A percentile compares a stretch with the other conserved stretches of the same genome.
These are phyloP conservation scores for Nymphaea colorata DNA, from an alignment of 164 flowering plant species.

Conservation along the genomic window DNA sequence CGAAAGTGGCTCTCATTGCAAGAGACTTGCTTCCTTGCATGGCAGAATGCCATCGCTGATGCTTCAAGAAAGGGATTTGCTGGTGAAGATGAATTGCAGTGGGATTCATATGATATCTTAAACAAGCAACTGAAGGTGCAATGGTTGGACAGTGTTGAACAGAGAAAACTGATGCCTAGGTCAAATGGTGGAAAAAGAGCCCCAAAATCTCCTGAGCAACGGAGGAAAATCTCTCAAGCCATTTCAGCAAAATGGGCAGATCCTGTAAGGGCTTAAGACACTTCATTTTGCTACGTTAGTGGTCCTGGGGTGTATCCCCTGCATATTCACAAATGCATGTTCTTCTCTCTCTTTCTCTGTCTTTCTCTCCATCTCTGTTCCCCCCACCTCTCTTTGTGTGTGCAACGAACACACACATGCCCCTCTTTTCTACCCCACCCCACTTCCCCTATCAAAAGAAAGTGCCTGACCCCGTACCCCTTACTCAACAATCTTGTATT, in stretches of 20 bases:
- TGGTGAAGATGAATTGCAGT: constrained; percentile 67
- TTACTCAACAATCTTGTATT: no score
- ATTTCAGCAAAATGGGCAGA: constrained; percentile 97
- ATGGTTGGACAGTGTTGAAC: constrained; percentile 60
- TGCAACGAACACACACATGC: no score
- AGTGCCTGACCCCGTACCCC: no score
- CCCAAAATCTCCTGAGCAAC: constrained; percentile 78
- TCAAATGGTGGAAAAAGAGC: constrained; percentile 59
- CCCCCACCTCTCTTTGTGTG: no score
- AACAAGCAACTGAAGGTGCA: constrained; percentile 45
- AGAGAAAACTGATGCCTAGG: constrained; percentile 34
- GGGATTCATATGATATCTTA: constrained; percentile 69
- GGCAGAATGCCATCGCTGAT: constrained; percentile 83
- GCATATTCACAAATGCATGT: no score
- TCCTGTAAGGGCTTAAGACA: constrained; percentile 47
- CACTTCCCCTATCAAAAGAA: no score
- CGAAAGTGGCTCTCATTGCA: constrained; percentile 50
- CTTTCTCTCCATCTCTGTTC: no score
- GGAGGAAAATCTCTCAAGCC: constrained; percentile 76
- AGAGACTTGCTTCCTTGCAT: constrained; percentile 59
- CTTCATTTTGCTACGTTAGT: background rate
- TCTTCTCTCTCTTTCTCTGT: background rate
- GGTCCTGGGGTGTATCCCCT: no score
- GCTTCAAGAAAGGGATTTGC: constrained; percentile 57
- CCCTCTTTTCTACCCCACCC: no score